Evolutionary conservation across 2,329 filamentous ascomycete species (phyloP), one percentile per base, ranked within the genome.

Genomic region (Graphilbum fragrans): DNA sequence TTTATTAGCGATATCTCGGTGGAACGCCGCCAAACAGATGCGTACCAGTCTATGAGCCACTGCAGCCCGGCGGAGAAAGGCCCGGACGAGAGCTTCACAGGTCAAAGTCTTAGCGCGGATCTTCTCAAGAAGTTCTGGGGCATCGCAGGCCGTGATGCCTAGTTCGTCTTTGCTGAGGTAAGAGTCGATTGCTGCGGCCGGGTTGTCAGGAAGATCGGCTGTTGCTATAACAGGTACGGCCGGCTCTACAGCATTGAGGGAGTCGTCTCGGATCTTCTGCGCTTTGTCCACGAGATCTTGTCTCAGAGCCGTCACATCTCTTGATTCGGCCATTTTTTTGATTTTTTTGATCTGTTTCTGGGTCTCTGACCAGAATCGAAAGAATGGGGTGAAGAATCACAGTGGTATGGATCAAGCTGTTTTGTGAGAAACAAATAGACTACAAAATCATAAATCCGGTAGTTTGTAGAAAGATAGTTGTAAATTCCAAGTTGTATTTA

Each of bases 31-130:
- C 17, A 6, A 19, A 20, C 16, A 29, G 21, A 10, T 12, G 5
- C 41, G 35, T n/a, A 47, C 45, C 35, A 42, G 22, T 29, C 38
- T 32, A 9, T 47, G 46, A 2, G 46, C 46, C 4, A 46, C 18
- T 6, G 45, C 45, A 17, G 43, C 45, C 4, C 45, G 37, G 12
- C 44, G 41, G 20, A 41, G 29, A 5, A 47, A 47, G 1, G 45
- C 45, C 3, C 37, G 23, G 1, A 37, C 36, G 1, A 47, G 35
- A 16, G 40, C 45, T 29, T 41, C 29, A 2, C 40, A 38, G 1
- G 37, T 25, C 11, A 47, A 31, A 18, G 33, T 19, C 4, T 40
- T 18, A 12, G 31, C 19, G 8, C 40, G 34, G 17, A 47, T 20
- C 21, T 38, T 20, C 5, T 27, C 37, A 3, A 45, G 29, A 5